Conservation (phyloP, 768 basidiomycete genomes). For the Boletus bicolor region DNA sequence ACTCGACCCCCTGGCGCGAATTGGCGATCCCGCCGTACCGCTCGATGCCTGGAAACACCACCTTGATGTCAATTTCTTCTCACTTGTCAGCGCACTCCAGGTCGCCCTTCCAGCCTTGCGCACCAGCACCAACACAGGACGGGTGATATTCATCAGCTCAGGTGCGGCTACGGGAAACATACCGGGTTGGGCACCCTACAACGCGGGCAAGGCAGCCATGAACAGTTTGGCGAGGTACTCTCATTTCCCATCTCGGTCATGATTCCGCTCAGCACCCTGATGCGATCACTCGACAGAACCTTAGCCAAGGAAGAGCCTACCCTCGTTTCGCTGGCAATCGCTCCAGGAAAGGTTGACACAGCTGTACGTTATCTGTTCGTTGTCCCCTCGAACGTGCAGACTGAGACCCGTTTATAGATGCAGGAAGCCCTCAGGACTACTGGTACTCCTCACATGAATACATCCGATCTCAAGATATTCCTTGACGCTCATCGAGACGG, state of each 20-base stretch:
- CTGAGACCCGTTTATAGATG: conserved; percentile 51
- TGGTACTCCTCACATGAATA: conserved; percentile 53
- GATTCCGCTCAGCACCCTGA: conserved; percentile 1
- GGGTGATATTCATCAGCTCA: conserved; percentile 80
- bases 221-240: conserved; percentile 75
- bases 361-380: conserved; percentile 42
- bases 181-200: conserved; percentile 79
- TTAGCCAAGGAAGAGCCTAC: conserved; percentile 81
- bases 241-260: conserved; percentile 9
- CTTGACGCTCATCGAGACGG: conserved; percentile 55
- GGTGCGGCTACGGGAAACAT: conserved; percentile 72
- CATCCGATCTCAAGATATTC: conserved; percentile 56
- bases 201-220: conserved; percentile 84
- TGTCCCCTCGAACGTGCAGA: not conserved
- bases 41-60: conserved; percentile 63
- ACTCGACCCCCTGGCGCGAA: conserved; percentile 64
- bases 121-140: conserved; percentile 52
- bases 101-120: conserved; percentile 68
- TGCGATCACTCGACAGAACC: conserved; percentile 47
- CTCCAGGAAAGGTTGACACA: conserved; percentile 89
- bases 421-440: conserved; percentile 52
- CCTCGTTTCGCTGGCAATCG: conserved; percentile 69
- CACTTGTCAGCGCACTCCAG: conserved; percentile 67
- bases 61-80: conserved; percentile 89
- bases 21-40: conserved; percentile 46